Base-by-base conservation (phyloP, 1,284 basidiomycete species). In the Austropuccinia psidii region DNA sequence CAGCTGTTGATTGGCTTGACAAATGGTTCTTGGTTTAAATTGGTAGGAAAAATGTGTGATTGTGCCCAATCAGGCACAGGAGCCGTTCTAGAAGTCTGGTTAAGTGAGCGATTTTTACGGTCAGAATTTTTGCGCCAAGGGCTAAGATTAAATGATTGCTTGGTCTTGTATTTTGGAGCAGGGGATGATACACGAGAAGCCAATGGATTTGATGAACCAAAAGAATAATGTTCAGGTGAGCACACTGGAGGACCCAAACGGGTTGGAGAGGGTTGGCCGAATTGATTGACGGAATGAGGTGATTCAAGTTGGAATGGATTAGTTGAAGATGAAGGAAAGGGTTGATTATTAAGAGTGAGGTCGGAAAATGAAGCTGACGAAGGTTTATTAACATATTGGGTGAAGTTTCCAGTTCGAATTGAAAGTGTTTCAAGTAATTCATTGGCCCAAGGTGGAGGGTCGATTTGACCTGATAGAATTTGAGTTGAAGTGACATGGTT, bases 371-470 rank as follows among this genome's bases (percentile, higher is more conserved):
- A 27, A n/a, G 21, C 41, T 3, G 55, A 27, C 31, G 41, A 41
- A 33, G 41, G 27, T n/a, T 19, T 54, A 19, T 73, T n/a, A n/a
- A 73, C 29, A 37, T 73, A 62, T 73, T 64, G 58, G 6, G 57
- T 73, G 37, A 52, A 52, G 55, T 49, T 62, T 8, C 69, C 69
- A 41, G 69, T 50, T 21, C 58, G 47, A 4, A 45, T 47, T 35
- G 58, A 39, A 27, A 97, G 83, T 1, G 88, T 88, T 73, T 86
- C 85, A 75, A 90, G 87, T 43, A 97, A 84, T 1, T 84, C 80
- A 49, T 84, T 81, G 0, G 92, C 88, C 90, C 91, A 96, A 2
- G 85, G 82, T 0, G 92, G 93, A 1, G 87, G 85, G 21, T 87
- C 85, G 54, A 95, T 83, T 5, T 81, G 80, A 11, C 93, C 93